Conservation (phyloP, 176 grass and related monocot species). For the Phragmites australis region DNA sequence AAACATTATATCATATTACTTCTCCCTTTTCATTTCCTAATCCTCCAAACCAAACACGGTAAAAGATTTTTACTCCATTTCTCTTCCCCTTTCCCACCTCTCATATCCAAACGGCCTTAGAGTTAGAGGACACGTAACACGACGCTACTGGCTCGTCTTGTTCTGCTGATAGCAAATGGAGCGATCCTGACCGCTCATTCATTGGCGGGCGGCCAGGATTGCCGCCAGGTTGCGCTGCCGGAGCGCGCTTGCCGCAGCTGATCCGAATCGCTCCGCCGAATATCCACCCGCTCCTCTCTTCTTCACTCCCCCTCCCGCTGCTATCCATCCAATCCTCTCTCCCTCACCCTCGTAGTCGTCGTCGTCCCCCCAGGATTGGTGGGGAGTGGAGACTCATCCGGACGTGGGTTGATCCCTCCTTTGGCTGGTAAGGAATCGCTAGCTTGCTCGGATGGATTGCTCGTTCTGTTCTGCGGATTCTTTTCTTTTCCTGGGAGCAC, state of each 20-base stretch:
- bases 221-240: not conserved
- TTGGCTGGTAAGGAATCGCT: not conserved
- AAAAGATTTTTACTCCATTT: too few relatives aligned
- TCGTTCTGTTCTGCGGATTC: not conserved
- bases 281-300: not conserved
- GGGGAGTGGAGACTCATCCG: not conserved
- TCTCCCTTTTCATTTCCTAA: too few relatives aligned
- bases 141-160: not conserved
- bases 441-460: not conserved
- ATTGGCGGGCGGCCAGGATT: not conserved
- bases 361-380: not conserved
- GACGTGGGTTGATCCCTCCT: not conserved
- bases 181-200: not conserved
- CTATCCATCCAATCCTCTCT: not conserved
- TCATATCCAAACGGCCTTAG: too few relatives aligned
- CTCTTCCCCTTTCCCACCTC: too few relatives aligned
- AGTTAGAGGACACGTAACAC: too few relatives aligned
- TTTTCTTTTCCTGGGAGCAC: not conserved
- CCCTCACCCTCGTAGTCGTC: not conserved
- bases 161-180: not conserved
- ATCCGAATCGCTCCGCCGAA: constrained; percentile 42
- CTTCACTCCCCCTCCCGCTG: not conserved
- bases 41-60: too few relatives aligned
- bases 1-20: too few relatives aligned
- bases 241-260: not conserved